Evolutionary conservation across 2,329 filamentous ascomycete genomes (phyloP).

Genomic region (Phoma sp.): DNA sequence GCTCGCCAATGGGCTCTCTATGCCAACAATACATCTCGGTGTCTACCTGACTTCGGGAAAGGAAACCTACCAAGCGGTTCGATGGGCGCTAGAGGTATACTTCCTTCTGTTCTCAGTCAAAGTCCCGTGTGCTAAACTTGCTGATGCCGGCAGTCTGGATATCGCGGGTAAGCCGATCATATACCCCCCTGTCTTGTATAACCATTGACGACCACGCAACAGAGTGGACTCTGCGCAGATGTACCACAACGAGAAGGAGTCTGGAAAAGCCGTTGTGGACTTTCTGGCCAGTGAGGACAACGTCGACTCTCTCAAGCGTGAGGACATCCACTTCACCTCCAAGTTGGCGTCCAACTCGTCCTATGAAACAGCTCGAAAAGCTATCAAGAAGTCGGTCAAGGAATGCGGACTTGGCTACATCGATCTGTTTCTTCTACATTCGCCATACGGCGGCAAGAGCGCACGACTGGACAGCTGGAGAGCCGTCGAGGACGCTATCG

Average conservation of each 20-base stretch:
- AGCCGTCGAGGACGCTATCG: constrained; percentile 77
- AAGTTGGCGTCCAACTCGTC: constrained; percentile 73
- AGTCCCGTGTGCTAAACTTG: constrained; percentile 10
- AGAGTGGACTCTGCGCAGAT: constrained; percentile 67
- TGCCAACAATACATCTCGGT: constrained; percentile 76
- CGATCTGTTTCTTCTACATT: constrained; percentile 80
- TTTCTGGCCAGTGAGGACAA: constrained; percentile 61
- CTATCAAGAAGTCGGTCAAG: constrained; percentile 70
- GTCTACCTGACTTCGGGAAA: constrained; percentile 72
- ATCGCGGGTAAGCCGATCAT: constrained; percentile 49
- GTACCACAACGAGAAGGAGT: constrained; percentile 73
- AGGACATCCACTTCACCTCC: constrained; percentile 79
- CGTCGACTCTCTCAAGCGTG: constrained; percentile 61
- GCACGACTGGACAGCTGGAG: constrained; percentile 75
- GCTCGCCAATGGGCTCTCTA: constrained; percentile 66
- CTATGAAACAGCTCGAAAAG: constrained; percentile 71
- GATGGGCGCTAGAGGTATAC: constrained; percentile 61
- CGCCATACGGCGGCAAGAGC: constrained; percentile 74
- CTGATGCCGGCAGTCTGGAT: constrained; percentile 51
- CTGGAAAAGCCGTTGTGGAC: constrained; percentile 68
- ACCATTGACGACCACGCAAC: constrained; percentile 28
- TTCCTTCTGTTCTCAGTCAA: constrained; percentile 21
- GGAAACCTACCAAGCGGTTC: constrained; percentile 66
- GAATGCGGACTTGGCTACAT: constrained; percentile 74
- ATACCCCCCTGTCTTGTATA: constrained; percentile 17